Evolutionary conservation across 176 grass and related monocot genomes (phyloP), one percentile per base, ranked within the genome.

Genomic region (Ananas comosus): DNA sequence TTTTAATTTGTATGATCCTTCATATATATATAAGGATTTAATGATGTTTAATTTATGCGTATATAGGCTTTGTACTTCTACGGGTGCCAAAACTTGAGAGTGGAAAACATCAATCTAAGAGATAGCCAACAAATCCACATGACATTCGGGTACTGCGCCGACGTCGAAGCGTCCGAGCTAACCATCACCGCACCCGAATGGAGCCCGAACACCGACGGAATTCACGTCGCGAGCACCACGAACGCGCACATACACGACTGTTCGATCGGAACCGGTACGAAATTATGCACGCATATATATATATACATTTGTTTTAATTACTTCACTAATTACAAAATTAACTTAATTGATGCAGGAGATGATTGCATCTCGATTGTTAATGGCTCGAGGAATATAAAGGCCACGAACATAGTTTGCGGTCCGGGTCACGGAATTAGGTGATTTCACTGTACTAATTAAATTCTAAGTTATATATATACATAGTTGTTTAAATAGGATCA

Each of bases 311-410:
- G n/a, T n/a, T n/a, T n/a, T n/a, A n/a, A n/a, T n/a, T n/a, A n/a
- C n/a, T n/a, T n/a, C n/a, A n/a, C n/a, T n/a, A n/a, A n/a, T n/a
- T n/a, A n/a, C n/a, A n/a, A n/a, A n/a, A n/a, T n/a, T n/a, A n/a
- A n/a, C n/a, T n/a, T n/a, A n/a, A 81, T 51, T 50, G 66, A 50
- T 65, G 17, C 75, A 96, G 92, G 88, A 13, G 92, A 96, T 76
- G 88, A 96, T 61, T 96, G 92, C 79, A 80, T 96, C 81, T 84
- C 92, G 49, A 96, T 96, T 22, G 92, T 89, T 17, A 78, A 70
- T 66, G 88, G 88, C 16, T 84, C 80, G 13, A 73, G 29, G 51
- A 72, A 83, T 64, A 71, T 96, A 22, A 64, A 66, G 27, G 88
- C 72, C n/a, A 68, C 59, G 14, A 67, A 82, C 52, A 91, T 80